A percentile compares a stretch with the other conserved stretches of the same genome.
These are phyloP conservation scores for Falciphora oryzae DNA, from an alignment of 2,329 filamentous ascomycete species.

Conservation along the genomic window DNA sequence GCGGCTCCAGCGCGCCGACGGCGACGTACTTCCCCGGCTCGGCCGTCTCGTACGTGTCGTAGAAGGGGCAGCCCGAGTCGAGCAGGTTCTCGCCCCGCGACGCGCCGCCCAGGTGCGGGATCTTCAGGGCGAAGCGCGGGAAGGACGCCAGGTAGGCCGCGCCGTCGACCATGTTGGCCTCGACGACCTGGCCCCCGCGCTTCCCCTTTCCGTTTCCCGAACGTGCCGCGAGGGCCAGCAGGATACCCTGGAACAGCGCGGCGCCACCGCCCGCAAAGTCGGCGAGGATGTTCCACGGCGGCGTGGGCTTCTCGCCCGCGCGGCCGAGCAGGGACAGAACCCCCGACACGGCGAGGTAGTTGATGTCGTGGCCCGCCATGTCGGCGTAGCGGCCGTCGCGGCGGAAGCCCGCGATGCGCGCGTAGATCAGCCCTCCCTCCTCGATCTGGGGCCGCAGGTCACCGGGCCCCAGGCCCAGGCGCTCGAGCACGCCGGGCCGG, in stretches of 20 bases:
- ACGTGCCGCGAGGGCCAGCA: constrained; percentile 70
- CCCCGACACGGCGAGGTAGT: constrained; percentile 87
- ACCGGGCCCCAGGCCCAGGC: constrained; percentile 68
- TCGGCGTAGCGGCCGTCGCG: constrained; percentile 76
- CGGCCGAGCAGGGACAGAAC: constrained; percentile 72
- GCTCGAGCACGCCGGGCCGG: constrained; percentile 85
- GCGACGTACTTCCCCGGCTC: constrained; percentile 71
- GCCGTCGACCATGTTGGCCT: constrained; percentile 97
- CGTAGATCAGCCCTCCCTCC: constrained; percentile 61
- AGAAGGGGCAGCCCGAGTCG: constrained; percentile 82
- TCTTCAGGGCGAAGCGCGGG: constrained; percentile 62
- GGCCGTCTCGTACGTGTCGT: constrained; percentile 80
- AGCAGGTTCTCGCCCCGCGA: constrained; percentile 70
- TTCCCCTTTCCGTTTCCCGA: neutral
- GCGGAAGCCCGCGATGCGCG: constrained; percentile 83
- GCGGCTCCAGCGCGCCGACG: constrained; percentile 84
- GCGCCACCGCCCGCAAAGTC: constrained; percentile 91
- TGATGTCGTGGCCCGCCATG: constrained; percentile 96
- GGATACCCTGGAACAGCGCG: constrained; percentile 72
- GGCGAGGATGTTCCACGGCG: constrained; percentile 78
- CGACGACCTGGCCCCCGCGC: constrained; percentile 70
- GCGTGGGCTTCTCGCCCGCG: constrained; percentile 61
- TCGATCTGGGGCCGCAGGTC: constrained; percentile 49
- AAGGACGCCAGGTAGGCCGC: constrained; percentile 73
- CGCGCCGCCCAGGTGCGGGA: constrained; percentile 50